A percentile compares a stretch with the other conserved stretches of the same genome.
These are phyloP conservation scores for Hypoxylon fragiforme DNA, from an alignment of 495 filamentous ascomycete species.

Conservation along the genomic window DNA sequence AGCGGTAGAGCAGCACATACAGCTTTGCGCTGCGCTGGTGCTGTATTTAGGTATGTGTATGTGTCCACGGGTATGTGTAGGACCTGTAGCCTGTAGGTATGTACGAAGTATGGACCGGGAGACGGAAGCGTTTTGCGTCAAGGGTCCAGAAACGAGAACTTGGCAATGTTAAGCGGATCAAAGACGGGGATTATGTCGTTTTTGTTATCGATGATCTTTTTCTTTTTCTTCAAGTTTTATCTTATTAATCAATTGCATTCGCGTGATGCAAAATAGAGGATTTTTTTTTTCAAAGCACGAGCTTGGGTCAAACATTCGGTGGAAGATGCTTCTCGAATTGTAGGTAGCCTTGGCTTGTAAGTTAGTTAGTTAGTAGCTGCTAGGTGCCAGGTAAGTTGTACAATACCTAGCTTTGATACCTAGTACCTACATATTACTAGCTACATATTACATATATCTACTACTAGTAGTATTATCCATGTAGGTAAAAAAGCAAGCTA, in stretches of 20 bases:
- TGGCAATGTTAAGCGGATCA: background rate
- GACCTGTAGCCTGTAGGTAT: no score
- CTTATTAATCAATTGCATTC: conserved; percentile 24
- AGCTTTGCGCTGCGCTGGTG: conserved; percentile 5
- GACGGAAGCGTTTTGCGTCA: conserved; percentile 24
- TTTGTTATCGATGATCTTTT: conserved; percentile 2
- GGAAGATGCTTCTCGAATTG: conserved; percentile 25
- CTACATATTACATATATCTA: no score
- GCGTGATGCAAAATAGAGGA: conserved; percentile 22
- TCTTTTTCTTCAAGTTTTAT: background rate
- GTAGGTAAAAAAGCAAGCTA: no score
- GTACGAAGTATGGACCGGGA: background rate
- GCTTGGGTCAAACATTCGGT: conserved; percentile 17
- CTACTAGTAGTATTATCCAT: no score
- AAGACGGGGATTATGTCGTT: conserved; percentile 10
- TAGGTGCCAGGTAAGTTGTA: no score
- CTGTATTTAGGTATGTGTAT: no score
- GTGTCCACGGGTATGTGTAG: no score
- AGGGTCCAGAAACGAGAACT: conserved; percentile 25
- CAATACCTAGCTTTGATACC: no score
- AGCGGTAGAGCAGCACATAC: conserved; percentile 2
- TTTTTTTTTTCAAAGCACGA: conserved; percentile 13
- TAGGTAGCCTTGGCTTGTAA: background rate
- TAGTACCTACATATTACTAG: no score
- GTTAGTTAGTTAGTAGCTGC: background rate